These are phyloP conservation scores for Suhomyces panamericanus DNA, from an alignment of 1,139 yeast species.

Conservation along the genomic window DNA sequence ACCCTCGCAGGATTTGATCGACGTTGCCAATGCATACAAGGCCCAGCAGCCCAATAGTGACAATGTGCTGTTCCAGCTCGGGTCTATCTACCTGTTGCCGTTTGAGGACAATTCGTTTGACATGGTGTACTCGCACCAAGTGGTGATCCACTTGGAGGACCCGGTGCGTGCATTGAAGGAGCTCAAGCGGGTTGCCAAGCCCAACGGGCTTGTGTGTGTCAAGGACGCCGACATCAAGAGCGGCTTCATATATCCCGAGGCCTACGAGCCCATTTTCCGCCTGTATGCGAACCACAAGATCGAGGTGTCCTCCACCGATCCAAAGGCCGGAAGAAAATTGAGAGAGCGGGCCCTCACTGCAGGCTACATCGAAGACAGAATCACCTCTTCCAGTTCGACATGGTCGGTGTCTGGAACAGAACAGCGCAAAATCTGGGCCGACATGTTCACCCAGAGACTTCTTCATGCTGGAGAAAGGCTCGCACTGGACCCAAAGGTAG, in stretches of 20 bases:
- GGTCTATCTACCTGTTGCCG: constrained; percentile 33
- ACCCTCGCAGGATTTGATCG: constrained; percentile 30
- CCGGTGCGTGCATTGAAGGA: constrained; percentile 19
- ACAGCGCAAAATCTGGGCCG: constrained; percentile 6
- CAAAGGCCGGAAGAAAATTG: constrained; percentile 19
- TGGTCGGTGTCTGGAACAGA: constrained; percentile 18
- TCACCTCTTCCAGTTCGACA: constrained; percentile 16
- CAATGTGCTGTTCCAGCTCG: constrained; percentile 30
- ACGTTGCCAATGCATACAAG: constrained; percentile 22
- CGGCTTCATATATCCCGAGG: constrained; percentile 22
- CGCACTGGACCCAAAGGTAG: constrained; percentile 13
- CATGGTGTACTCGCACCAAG: constrained; percentile 41
- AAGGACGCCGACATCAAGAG: constrained; percentile 32
- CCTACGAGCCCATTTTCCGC: constrained; percentile 16
- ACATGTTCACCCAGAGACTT: constrained; percentile 15
- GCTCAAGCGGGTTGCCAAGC: constrained; percentile 13
- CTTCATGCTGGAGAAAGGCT: constrained; percentile 14
- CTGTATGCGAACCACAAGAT: constrained; percentile 12
- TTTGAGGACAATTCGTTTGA: constrained; percentile 40
- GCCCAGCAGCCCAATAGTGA: constrained; percentile 11
- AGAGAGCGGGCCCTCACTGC: constrained; percentile 21
- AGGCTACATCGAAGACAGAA: constrained; percentile 18
- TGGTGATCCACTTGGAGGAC: constrained; percentile 36
- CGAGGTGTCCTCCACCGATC: constrained; percentile 17
- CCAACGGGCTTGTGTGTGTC: constrained; percentile 23